Percentiles rank a stretch among this genome's conserved stretches.
Evolutionary conservation across 23 red algal species (phyloP).

Genomic region (Gracilariopsis chorda): DNA sequence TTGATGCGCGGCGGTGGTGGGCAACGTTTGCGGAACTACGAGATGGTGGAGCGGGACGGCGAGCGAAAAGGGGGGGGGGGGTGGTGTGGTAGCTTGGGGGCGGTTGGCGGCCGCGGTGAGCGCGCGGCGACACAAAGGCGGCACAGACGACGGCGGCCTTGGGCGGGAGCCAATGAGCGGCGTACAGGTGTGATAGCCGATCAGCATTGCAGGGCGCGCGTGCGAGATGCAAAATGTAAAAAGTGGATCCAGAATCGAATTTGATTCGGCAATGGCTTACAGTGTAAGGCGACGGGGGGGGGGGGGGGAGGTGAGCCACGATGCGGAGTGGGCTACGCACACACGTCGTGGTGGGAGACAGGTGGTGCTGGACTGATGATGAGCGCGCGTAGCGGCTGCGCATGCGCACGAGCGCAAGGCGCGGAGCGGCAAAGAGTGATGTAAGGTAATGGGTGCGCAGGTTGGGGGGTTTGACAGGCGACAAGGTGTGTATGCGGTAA

Average conservation of each 20-base stretch:
- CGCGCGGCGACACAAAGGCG: not conserved
- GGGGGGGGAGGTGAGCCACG: not conserved
- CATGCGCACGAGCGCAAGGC: not conserved
- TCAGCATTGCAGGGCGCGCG: too few species aligned
- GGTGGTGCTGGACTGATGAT: not conserved
- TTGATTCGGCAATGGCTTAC: too few species aligned
- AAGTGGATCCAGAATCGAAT: too few species aligned
- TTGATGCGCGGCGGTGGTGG: not conserved
- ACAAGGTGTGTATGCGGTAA: too few species aligned
- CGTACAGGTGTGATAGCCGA: not conserved
- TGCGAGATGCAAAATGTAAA: too few species aligned
- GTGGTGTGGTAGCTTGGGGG: too few species aligned
- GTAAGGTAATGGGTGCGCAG: too few species aligned
- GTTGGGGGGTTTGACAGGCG: too few species aligned
- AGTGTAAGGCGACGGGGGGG: too few species aligned
- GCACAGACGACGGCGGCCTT: not conserved
- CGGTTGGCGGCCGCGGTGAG: not conserved
- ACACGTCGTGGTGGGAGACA: not conserved
- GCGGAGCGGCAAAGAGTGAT: too few species aligned
- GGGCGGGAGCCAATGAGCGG: not conserved
- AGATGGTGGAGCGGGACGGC: not conserved
- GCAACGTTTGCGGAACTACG: not conserved
- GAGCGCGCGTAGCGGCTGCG: not conserved
- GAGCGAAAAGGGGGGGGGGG: not conserved
- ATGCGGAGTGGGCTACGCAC: not conserved